Evolutionary conservation across 2,329 filamentous ascomycete species (phyloP), one percentile per base, ranked within the genome.

Genomic region (Helminthosporium solani): DNA sequence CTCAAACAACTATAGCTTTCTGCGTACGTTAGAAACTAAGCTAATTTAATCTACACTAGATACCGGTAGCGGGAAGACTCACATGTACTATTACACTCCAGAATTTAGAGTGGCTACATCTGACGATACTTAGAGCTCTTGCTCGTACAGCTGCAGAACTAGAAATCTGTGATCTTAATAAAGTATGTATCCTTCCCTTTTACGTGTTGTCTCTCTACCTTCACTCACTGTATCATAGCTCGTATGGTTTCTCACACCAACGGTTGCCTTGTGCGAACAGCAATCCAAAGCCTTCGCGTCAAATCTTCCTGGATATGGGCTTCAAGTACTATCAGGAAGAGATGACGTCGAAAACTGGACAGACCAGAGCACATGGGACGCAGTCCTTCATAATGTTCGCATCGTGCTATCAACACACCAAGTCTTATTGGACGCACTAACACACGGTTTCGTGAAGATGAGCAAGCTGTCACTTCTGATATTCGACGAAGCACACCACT

Each of bases 321-420:
- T 83, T 28, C 81, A 80, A 47, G 65, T 87, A 1, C 74, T 95
- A 15, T 84, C 78, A 9, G 86, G 90, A 9, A 71, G 78, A 12
- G 85, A 90, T 52, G 81, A 82, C 35, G 76, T 90, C 1, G 83
- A 94, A 15, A 78, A 82, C 27, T 96, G 90, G 90, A 83, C 80
- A 0, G 77, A 82, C 5, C 76, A 83, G 54, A 58, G 69, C 1
- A 75, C 83, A 1, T 95, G 90, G 90, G 75, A 87, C 47, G 75
- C 73, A 0, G 76, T 86, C 2, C 73, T 95, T 1, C 56, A 73
- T 2, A 83, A 85, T 38, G 77, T 87, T 18, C 78, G 81, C 1
- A 76, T 95, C n/a, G 80, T 95, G 4, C 78, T 95, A 1, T 90
- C 87, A 0, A 94, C 90, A 0, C 84, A 86, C 49, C 84, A 87